Percentiles rank a stretch among this genome's conserved stretches.
phyloP scores from a whole-genome alignment of 371 early-diverging fungal species.

The Coemansia sp. region DNA sequence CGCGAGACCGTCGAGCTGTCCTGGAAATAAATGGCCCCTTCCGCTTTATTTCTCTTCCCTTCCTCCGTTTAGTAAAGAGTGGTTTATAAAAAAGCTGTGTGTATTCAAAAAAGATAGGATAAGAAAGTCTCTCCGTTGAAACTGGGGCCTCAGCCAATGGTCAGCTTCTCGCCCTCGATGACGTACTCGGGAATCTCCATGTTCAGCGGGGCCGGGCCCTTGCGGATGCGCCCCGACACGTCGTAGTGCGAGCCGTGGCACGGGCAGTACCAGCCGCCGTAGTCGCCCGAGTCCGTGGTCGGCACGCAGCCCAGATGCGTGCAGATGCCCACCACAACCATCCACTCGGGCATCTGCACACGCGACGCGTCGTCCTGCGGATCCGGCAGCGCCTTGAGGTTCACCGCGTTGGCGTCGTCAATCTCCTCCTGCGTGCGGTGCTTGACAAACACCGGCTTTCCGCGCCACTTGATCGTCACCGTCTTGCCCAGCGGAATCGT shows the following conservation, averaged over 20 bases:
- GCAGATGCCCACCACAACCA: conserved; percentile 97
- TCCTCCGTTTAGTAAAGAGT: not conserved
- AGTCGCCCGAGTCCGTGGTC: conserved; percentile 97
- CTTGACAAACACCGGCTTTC: conserved; percentile 97
- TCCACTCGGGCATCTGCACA: conserved; percentile 91
- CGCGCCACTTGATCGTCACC: conserved; percentile 96
- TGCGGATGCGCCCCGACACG: conserved; percentile 89
- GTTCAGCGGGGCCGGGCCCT: conserved; percentile 98
- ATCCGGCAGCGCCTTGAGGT: conserved; percentile 80
- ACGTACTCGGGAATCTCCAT: conserved; percentile 88
- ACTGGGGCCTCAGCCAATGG: conserved; percentile 54
- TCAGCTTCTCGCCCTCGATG: conserved; percentile 60
- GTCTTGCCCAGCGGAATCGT: conserved; percentile 96
- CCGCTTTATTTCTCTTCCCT: not conserved
- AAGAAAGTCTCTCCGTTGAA: not conserved
- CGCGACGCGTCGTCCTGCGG: conserved; percentile 91
- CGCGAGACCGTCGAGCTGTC: conserved; percentile 90
- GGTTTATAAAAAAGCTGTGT: not conserved
- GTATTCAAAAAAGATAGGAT: not conserved
- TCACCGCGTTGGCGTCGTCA: conserved; percentile 85
- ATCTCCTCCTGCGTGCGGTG: conserved; percentile 96
- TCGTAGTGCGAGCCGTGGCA: conserved; percentile 98
- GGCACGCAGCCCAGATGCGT: conserved; percentile 99
- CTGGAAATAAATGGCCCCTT: conserved; percentile 58
- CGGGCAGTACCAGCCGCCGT: conserved; percentile 98